These are phyloP conservation scores for Phoma sp. DNA, from an alignment of 2,329 filamentous ascomycete species.

Conservation along the genomic window DNA sequence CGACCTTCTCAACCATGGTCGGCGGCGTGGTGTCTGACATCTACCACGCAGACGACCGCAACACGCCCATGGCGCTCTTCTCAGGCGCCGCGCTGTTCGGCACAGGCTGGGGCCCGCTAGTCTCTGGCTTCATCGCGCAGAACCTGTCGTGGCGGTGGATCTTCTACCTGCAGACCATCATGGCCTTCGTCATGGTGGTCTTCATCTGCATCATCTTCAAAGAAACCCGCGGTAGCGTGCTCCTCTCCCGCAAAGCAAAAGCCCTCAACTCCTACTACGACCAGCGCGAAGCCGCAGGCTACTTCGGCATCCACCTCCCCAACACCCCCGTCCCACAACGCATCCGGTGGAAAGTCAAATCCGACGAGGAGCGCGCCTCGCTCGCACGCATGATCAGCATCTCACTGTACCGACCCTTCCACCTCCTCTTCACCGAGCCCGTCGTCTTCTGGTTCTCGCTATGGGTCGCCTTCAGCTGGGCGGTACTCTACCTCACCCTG, in stretches of 20 bases:
- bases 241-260: constrained; percentile 76
- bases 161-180: constrained; percentile 83
- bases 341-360: constrained; percentile 79
- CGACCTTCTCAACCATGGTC: constrained; percentile 84
- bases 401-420: constrained; percentile 79
- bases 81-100: constrained; percentile 79
- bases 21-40: constrained; percentile 91
- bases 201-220: constrained; percentile 73
- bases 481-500: constrained; percentile 84
- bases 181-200: constrained; percentile 66
- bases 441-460: constrained; percentile 86
- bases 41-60: constrained; percentile 77
- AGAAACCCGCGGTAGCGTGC: constrained; percentile 81
- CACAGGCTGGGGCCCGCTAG: constrained; percentile 77
- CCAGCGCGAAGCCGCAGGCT: constrained; percentile 69
- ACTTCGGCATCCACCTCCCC: constrained; percentile 56
- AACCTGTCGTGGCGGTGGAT: constrained; percentile 80
- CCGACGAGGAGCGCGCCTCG: constrained; percentile 76
- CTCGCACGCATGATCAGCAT: constrained; percentile 72
- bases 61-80: constrained; percentile 89
- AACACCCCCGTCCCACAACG: constrained; percentile 53
- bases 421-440: constrained; percentile 75
- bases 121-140: constrained; percentile 72
- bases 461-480: constrained; percentile 91
- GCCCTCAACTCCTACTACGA: constrained; percentile 81